Conservation (phyloP, 495 filamentous ascomycete genomes). For the Sporormia fimetaria region DNA sequence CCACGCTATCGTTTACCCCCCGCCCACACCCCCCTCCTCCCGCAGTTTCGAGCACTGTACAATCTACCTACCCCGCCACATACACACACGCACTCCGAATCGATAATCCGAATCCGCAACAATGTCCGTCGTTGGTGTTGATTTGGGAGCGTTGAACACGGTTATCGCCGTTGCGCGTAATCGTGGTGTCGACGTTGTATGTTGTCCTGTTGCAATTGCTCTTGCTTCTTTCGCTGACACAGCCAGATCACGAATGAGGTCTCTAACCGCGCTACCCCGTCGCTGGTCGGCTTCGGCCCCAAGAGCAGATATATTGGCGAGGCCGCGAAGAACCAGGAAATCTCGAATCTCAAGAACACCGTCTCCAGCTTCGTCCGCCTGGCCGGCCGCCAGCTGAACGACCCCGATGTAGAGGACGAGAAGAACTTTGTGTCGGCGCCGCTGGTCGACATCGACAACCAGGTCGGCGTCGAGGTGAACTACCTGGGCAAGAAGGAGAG, state of each 20-base stretch:
- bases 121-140: slow-evolving; percentile 77
- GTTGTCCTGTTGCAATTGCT: slow-evolving; percentile 37
- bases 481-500: slow-evolving; percentile 91
- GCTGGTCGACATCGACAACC: slow-evolving; percentile 81
- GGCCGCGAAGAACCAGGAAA: slow-evolving; percentile 94
- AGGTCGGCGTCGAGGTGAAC: slow-evolving; percentile 86
- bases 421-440: slow-evolving; percentile 79
- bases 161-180: slow-evolving; percentile 96
- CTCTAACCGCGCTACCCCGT: slow-evolving; percentile 96
- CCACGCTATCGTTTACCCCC: too few species aligned
- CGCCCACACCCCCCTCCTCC: not conserved
- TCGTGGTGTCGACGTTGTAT: slow-evolving; percentile 96
- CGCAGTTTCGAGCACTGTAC: not conserved
- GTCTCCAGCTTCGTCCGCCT: slow-evolving; percentile 86
- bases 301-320: slow-evolving; percentile 90
- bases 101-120: slow-evolving; percentile 6
- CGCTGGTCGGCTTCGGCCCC: slow-evolving; percentile 88
- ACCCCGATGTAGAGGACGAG: slow-evolving; percentile 88
- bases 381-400: slow-evolving; percentile 69
- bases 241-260: slow-evolving; percentile 93
- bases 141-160: slow-evolving; percentile 95
- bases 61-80: slow-evolving; percentile 12
- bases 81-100: too few species aligned
- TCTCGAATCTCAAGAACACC: slow-evolving; percentile 98
- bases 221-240: slow-evolving; percentile 3